phyloP scores from a whole-genome alignment of 805 yeast species.

The Kuraishia borneana region DNA sequence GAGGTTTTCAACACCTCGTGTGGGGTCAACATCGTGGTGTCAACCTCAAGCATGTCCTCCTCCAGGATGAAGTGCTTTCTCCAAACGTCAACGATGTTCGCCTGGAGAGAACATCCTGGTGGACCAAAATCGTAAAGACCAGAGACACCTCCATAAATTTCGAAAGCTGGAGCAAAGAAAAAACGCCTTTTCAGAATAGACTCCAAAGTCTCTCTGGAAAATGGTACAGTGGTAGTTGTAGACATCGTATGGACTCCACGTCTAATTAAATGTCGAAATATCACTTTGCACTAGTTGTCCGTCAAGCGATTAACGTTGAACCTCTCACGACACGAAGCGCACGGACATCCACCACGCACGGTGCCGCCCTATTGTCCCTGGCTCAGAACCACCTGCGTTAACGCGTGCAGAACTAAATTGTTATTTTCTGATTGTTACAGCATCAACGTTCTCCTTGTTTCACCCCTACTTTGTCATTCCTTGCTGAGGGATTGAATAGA shows the following conservation, averaged over 20 bases:
- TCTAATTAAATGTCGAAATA: background rate
- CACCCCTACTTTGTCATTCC: too few relatives aligned
- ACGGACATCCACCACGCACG: background rate
- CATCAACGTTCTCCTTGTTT: too few relatives aligned
- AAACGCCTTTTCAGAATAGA: constrained; percentile 89
- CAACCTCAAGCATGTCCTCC: constrained; percentile 98
- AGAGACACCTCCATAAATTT: constrained; percentile 95
- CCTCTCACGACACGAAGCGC: background rate
- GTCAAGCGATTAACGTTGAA: background rate
- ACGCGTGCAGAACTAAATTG: too few relatives aligned
- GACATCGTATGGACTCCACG: constrained; percentile 3
- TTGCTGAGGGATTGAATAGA: too few relatives aligned
- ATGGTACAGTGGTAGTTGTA: constrained; percentile 21
- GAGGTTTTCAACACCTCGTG: constrained; percentile 96
- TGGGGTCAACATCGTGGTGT: constrained; percentile 96
- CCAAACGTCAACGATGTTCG: constrained; percentile 91
- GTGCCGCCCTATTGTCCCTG: too few relatives aligned
- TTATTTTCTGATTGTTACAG: too few relatives aligned
- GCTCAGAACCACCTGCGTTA: too few relatives aligned
- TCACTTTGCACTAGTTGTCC: background rate
- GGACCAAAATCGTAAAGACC: constrained; percentile 99
- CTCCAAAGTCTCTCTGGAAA: constrained; percentile 83
- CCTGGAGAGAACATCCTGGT: constrained; percentile 98
- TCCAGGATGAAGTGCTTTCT: constrained; percentile 95
- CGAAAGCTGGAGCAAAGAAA: constrained; percentile 96